Evolutionary conservation across 1,284 basidiomycete genomes (phyloP).

Genomic region (Melanopsichium pennsylvanicum): DNA sequence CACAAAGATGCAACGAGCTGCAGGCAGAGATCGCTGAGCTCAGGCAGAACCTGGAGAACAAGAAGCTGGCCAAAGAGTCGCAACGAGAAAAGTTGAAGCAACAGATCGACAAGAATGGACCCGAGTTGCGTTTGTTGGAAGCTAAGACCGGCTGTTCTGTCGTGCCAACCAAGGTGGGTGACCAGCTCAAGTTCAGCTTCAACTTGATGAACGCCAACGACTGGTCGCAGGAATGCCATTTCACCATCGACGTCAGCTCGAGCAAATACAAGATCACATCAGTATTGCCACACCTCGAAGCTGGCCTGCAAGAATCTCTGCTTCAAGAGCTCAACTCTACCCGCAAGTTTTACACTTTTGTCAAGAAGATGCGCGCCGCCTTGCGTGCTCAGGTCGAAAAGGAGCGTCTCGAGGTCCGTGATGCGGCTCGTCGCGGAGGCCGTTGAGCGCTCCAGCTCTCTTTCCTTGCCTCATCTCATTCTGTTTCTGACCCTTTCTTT

Average conservation of each 20-base stretch:
- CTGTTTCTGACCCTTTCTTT: neutral
- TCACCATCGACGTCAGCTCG: constrained; percentile 45
- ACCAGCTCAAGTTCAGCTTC: constrained; percentile 49
- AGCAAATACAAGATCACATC: constrained; percentile 40
- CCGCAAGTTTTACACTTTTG: constrained; percentile 51
- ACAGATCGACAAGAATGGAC: constrained; percentile 52
- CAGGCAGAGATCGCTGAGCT: constrained; percentile 52
- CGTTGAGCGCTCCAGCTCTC: constrained; percentile 7
- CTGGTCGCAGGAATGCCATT: constrained; percentile 48
- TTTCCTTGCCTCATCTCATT: neutral
- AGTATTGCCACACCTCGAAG: constrained; percentile 28
- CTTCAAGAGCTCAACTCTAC: constrained; percentile 45
- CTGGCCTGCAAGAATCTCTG: constrained; percentile 32
- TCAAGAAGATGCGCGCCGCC: constrained; percentile 47
- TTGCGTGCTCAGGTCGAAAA: constrained; percentile 36
- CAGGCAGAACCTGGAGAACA: constrained; percentile 42
- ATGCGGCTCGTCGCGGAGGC: constrained; percentile 24
- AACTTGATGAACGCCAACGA: constrained; percentile 48
- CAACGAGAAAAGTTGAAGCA: constrained; percentile 39
- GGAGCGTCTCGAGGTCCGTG: constrained; percentile 40
- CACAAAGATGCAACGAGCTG: constrained; percentile 45
- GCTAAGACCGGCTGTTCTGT: constrained; percentile 49
- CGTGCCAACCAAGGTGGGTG: constrained; percentile 42
- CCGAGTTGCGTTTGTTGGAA: constrained; percentile 51
- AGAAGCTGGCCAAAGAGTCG: constrained; percentile 41